Evolutionary conservation across 2,329 filamentous ascomycete species (phyloP).

Genomic region (Albifimbria verrucaria): DNA sequence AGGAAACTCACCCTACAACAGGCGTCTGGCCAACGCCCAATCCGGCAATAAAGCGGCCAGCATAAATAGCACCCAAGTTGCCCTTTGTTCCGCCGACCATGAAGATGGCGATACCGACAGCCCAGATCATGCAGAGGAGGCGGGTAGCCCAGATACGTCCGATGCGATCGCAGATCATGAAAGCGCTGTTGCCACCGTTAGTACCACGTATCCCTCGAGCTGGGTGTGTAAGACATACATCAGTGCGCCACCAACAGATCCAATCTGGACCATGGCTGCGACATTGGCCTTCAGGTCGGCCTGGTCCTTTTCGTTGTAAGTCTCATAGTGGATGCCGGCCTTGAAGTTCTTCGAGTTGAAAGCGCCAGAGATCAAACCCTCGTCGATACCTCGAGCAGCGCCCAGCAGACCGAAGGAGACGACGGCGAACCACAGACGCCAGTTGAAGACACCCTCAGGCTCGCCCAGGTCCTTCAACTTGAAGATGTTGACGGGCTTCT

Average conservation of each 20-base stretch:
- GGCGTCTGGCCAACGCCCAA: conserved; percentile 65
- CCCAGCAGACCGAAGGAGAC: conserved; percentile 72
- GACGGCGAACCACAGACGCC: conserved; percentile 75
- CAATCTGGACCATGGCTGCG: conserved; percentile 78
- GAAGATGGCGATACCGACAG: conserved; percentile 56
- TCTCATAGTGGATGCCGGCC: conserved; percentile 51
- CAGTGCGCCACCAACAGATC: conserved; percentile 68
- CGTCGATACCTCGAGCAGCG: conserved; percentile 74
- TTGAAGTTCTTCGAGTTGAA: conserved; percentile 66
- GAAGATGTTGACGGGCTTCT: conserved; percentile 62
- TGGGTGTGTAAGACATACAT: conserved; percentile 31
- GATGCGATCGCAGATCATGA: conserved; percentile 56
- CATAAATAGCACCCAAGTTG: conserved; percentile 56
- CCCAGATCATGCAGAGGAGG: conserved; percentile 55
- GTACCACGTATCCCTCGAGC: background rate
- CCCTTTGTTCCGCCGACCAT: conserved; percentile 50
- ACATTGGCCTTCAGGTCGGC: conserved; percentile 74
- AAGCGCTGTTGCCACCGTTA: conserved; percentile 45
- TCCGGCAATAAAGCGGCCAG: conserved; percentile 63
- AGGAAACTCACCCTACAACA: conserved; percentile 49
- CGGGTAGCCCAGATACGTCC: conserved; percentile 62
- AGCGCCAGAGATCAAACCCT: conserved; percentile 72
- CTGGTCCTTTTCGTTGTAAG: conserved; percentile 48
- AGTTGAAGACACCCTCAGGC: conserved; percentile 70
- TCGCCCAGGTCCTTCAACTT: conserved; percentile 60